Conservation (phyloP, 202 grass and related monocot species). For the Schoenoplectus tabernaemontani region DNA sequence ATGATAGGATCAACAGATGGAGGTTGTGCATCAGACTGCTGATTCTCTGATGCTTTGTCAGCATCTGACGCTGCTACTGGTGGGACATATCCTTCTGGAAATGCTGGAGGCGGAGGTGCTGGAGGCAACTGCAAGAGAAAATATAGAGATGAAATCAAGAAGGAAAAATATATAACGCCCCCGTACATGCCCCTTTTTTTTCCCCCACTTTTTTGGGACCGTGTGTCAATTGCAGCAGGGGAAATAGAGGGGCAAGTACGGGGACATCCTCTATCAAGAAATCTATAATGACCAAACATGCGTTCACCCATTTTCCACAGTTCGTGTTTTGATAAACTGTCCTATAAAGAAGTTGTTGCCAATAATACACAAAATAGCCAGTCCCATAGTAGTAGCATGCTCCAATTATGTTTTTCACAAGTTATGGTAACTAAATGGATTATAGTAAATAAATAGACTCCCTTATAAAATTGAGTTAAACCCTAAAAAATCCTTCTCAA, state of each 20-base stretch:
- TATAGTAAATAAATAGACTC: neutral
- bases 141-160: neutral
- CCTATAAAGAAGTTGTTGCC: neutral
- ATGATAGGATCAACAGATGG: slow-evolving; percentile 73
- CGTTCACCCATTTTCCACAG: neutral
- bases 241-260: too few species aligned
- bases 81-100: slow-evolving; percentile 79
- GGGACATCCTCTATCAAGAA: too few species aligned
- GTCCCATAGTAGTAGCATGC: neutral
- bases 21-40: slow-evolving; percentile 41
- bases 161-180: too few species aligned
- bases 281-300: neutral
- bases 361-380: neutral
- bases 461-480: neutral
- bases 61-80: slow-evolving; percentile 34
- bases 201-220: too few species aligned
- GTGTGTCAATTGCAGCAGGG: too few species aligned
- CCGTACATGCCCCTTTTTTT: too few species aligned
- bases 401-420: neutral
- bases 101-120: slow-evolving; percentile 75
- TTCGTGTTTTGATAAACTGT: neutral
- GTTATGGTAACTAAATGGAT: neutral
- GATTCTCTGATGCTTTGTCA: slow-evolving; percentile 61
- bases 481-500: neutral
- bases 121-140: slow-evolving; percentile 46